A percentile compares a stretch with the other conserved stretches of the same genome.
Conservation (phyloP, 345 rosid species). For the Gossypium rotundifolium region DNA sequence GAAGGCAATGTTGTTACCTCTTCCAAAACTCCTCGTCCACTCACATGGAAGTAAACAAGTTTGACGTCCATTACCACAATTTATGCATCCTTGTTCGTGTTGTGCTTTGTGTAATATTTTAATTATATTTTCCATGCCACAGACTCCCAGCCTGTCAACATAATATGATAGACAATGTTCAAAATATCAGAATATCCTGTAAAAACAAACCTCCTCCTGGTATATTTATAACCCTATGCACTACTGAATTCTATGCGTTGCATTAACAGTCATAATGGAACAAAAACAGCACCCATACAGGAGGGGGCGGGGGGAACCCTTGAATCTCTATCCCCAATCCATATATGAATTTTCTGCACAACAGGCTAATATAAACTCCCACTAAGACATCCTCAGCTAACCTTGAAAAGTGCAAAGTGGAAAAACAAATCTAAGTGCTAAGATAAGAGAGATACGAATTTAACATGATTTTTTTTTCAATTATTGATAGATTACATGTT, state of each 20-base stretch:
- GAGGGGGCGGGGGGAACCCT: no score
- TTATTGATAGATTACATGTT: neutral
- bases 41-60: constrained; percentile 57
- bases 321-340: no score
- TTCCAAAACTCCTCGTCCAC: constrained; percentile 37
- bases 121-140: no score
- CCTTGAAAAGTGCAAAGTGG: neutral
- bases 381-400: neutral
- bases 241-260: neutral
- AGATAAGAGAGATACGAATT: neutral
- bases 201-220: neutral
- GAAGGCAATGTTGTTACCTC: constrained; percentile 56
- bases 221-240: neutral
- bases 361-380: neutral
- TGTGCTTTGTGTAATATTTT: no score
- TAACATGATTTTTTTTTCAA: neutral
- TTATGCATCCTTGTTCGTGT: no score
- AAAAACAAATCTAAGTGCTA: neutral
- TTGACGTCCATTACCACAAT: no score
- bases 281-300: neutral
- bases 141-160: no score
- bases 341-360: neutral
- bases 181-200: neutral
- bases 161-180: neutral
- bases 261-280: neutral